Conservation (phyloP, 1,284 basidiomycete species). For the Ceratobasidium theobromae region DNA sequence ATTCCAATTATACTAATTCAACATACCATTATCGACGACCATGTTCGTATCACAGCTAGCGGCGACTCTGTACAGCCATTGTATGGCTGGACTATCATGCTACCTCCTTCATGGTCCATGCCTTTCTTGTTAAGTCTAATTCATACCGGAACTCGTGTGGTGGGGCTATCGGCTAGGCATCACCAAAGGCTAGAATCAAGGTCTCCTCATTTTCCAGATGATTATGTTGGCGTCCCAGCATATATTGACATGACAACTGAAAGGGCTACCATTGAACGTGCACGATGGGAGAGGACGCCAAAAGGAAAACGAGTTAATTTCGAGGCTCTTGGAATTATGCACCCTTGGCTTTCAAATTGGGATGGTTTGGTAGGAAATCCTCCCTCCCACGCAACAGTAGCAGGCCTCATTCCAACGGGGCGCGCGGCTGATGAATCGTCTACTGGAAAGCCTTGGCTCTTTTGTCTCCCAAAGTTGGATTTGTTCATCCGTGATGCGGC, state of each 20-base stretch:
- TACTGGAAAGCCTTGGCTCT: slow-evolving; percentile 35
- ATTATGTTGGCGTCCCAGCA: slow-evolving; percentile 63
- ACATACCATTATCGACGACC: slow-evolving; percentile 53
- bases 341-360: slow-evolving; percentile 80
- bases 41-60: slow-evolving; percentile 34
- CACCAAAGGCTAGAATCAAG: slow-evolving; percentile 81
- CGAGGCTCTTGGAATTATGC: slow-evolving; percentile 61
- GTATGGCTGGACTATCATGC: slow-evolving; percentile 81
- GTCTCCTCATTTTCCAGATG: slow-evolving; percentile 72
- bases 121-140: slow-evolving; percentile 79
- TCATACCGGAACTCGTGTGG: slow-evolving; percentile 77
- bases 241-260: slow-evolving; percentile 54
- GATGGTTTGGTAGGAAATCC: slow-evolving; percentile 55
- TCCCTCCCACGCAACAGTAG: slow-evolving; percentile 40
- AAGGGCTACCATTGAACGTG: slow-evolving; percentile 55
- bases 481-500: background rate
- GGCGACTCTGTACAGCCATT: slow-evolving; percentile 47
- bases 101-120: slow-evolving; percentile 87
- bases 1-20: slow-evolving; percentile 82
- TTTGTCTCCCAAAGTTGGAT: background rate
- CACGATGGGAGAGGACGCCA: slow-evolving; percentile 76
- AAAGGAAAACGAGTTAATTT: slow-evolving; percentile 81
- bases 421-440: slow-evolving; percentile 33
- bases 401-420: slow-evolving; percentile 51
- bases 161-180: slow-evolving; percentile 74